Evolutionary conservation across 352 stramenopile genomes (phyloP).

Genomic region (Phytophthora colocasiae): DNA sequence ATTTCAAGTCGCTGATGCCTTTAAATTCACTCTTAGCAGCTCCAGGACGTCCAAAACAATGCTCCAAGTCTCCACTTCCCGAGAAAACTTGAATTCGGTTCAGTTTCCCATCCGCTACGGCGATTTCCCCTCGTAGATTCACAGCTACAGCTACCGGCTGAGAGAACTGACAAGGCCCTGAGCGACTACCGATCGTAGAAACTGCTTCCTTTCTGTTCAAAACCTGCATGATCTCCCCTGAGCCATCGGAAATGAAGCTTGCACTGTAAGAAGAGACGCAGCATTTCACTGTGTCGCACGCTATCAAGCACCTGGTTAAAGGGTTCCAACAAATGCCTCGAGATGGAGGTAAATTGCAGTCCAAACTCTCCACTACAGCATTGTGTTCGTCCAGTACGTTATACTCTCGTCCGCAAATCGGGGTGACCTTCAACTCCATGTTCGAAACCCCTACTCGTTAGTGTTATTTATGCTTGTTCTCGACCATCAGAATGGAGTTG

Average conservation of each 20-base stretch:
- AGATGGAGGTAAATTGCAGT: constrained; percentile 18
- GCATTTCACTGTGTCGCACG: constrained; percentile 50
- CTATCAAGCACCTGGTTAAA: constrained; percentile 53
- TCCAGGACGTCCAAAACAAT: constrained; percentile 57
- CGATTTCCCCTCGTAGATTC: constrained; percentile 59
- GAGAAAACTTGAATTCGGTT: constrained; percentile 69
- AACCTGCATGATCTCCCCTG: constrained; percentile 13
- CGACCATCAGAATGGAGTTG: constrained; percentile 35
- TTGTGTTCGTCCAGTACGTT: constrained; percentile 7
- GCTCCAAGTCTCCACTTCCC: constrained; percentile 49
- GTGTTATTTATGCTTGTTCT: constrained; percentile 22
- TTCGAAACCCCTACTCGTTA: constrained; percentile 14
- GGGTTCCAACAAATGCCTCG: constrained; percentile 62
- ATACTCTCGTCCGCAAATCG: constrained; percentile 49
- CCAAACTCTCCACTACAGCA: constrained; percentile 21
- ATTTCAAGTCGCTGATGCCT: constrained; percentile 57
- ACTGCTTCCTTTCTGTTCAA: constrained; percentile 12
- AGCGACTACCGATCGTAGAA: constrained; percentile 41
- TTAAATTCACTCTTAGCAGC: constrained; percentile 56
- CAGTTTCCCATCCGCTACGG: constrained; percentile 61
- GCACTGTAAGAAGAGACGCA: constrained; percentile 46
- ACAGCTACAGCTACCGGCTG: constrained; percentile 59
- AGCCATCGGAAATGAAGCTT: constrained; percentile 29
- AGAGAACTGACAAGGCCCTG: constrained; percentile 52
- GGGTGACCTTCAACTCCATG: constrained; percentile 45